Evolutionary conservation across 2,329 filamentous ascomycete genomes (phyloP).

Genomic region (Microdochium paspali): DNA sequence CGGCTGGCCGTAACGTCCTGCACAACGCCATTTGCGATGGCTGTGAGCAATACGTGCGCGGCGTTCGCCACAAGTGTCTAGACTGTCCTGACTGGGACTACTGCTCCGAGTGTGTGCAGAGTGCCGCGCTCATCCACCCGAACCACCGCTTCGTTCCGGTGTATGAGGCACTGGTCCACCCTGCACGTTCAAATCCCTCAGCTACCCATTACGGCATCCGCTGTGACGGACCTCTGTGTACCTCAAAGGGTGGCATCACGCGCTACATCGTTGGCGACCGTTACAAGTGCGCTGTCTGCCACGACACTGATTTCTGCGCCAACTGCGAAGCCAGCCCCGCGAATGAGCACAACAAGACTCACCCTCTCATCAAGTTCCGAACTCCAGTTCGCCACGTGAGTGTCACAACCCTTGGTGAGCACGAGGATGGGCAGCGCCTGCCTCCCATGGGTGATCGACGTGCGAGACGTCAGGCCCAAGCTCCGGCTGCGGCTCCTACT

Average conservation of each 20-base stretch:
- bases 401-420: slow-evolving; percentile 76
- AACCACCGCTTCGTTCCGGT: slow-evolving; percentile 83
- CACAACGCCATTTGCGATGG: slow-evolving; percentile 93
- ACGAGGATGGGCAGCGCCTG: slow-evolving; percentile 55
- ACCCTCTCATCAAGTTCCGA: slow-evolving; percentile 95
- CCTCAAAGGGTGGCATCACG: slow-evolving; percentile 38
- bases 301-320: slow-evolving; percentile 91
- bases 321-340: slow-evolving; percentile 82
- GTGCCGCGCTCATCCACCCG: slow-evolving; percentile 61
- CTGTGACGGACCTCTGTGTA: slow-evolving; percentile 90
- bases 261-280: slow-evolving; percentile 78
- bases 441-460: slow-evolving; percentile 63
- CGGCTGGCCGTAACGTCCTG: slow-evolving; percentile 67
- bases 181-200: slow-evolving; percentile 24
- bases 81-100: slow-evolving; percentile 98
- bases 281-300: slow-evolving; percentile 95
- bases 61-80: slow-evolving; percentile 92
- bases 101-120: slow-evolving; percentile 66
- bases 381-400: slow-evolving; percentile 81
- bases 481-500: slow-evolving; percentile 7
- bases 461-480: slow-evolving; percentile 3
- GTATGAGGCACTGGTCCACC: slow-evolving; percentile 56
- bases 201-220: slow-evolving; percentile 74
- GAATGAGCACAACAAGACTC: slow-evolving; percentile 87
- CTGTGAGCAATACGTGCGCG: slow-evolving; percentile 80